A percentile compares a stretch with the other conserved stretches of the same genome.
These are phyloP conservation scores for Candida ipomoeae DNA, from an alignment of 805 yeast species.

Conservation along the genomic window DNA sequence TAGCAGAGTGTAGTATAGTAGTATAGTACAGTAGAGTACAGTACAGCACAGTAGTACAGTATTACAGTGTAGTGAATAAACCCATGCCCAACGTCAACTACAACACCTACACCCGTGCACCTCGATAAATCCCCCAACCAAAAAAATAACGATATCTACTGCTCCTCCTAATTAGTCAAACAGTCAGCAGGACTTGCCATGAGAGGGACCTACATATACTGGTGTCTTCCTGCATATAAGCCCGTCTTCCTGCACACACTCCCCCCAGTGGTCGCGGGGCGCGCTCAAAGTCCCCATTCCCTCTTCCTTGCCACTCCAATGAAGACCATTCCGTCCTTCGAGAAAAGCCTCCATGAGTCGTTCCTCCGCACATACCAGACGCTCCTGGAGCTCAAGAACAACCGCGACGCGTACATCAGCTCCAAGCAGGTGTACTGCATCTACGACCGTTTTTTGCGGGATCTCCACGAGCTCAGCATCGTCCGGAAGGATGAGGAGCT, in stretches of 20 bases:
- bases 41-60: too few species aligned
- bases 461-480: constrained; percentile 49
- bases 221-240: neutral
- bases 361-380: constrained; percentile 26
- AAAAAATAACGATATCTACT: too few species aligned
- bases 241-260: neutral
- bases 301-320: constrained; percentile 6
- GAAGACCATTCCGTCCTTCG: constrained; percentile 32
- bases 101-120: too few species aligned
- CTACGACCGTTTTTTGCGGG: constrained; percentile 54
- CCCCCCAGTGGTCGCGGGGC: neutral
- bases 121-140: too few species aligned
- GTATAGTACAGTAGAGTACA: too few species aligned
- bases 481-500: constrained; percentile 48
- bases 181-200: too few species aligned
- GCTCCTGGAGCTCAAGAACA: constrained; percentile 47
- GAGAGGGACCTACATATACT: too few species aligned
- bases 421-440: constrained; percentile 62
- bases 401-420: constrained; percentile 59
- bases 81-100: too few species aligned
- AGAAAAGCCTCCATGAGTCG: constrained; percentile 29
- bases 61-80: too few species aligned
- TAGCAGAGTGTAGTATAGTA: too few species aligned
- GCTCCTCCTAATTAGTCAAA: too few species aligned
- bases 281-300: neutral